Evolutionary conservation across 331 rosid genomes (phyloP).

Genomic region (Erythrophleum ivorense): DNA sequence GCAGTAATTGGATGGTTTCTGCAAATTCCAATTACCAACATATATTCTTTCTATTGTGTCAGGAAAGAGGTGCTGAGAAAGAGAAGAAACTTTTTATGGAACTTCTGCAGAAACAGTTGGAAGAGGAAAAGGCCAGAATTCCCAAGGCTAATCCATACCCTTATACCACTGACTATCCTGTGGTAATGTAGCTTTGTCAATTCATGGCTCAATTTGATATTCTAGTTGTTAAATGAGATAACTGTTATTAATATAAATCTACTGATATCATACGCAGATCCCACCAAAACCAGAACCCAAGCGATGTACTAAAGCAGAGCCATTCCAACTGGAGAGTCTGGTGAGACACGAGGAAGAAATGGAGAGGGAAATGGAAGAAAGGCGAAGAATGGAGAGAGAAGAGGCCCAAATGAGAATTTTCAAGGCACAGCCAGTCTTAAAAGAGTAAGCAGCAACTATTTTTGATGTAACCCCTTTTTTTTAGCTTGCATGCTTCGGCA

Average conservation of each 20-base stretch:
- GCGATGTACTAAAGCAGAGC: slow-evolving; percentile 82
- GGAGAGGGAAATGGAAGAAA: slow-evolving; percentile 82
- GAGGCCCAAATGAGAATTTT: slow-evolving; percentile 69
- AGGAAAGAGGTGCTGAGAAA: slow-evolving; percentile 97
- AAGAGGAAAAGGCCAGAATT: slow-evolving; percentile 84
- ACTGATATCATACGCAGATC: slow-evolving; percentile 52
- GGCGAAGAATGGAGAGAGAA: slow-evolving; percentile 62
- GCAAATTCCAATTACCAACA: slow-evolving; percentile 3
- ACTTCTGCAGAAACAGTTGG: slow-evolving; percentile 67
- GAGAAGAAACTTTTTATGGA: slow-evolving; percentile 67
- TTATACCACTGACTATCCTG: slow-evolving; percentile 96
- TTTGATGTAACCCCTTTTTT: neutral
- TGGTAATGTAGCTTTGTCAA: slow-evolving; percentile 62
- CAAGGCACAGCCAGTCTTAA: slow-evolving; percentile 83
- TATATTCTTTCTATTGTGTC: slow-evolving; percentile 39
- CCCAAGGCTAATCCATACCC: slow-evolving; percentile 97
- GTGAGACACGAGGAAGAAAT: slow-evolving; percentile 94
- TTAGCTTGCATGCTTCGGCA: neutral
- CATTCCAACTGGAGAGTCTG: slow-evolving; percentile 87
- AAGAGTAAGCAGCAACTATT: slow-evolving; percentile 64
- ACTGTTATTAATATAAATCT: neutral
- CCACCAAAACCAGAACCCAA: slow-evolving; percentile 96
- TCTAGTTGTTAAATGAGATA: slow-evolving; percentile 11
- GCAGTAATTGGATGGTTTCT: neutral
- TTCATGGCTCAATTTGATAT: slow-evolving; percentile 10